Percentiles rank a stretch among this genome's conserved stretches.
These are phyloP conservation scores for Beauveria caledonica DNA, from an alignment of 2,329 filamentous ascomycete species.

Conservation along the genomic window DNA sequence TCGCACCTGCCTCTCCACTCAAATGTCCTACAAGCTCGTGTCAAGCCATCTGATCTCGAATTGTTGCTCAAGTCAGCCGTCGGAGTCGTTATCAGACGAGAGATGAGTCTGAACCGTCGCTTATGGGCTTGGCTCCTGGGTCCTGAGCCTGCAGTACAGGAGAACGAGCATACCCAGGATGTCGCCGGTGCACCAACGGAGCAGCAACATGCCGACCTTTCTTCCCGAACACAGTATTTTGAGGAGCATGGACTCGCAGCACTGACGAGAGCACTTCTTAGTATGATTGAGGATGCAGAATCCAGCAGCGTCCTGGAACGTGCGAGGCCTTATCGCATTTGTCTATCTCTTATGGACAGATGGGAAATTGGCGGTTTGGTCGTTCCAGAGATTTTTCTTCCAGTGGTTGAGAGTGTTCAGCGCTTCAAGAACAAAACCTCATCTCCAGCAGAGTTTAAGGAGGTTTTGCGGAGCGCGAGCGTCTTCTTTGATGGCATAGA, in stretches of 20 bases:
- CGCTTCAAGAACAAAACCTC: constrained; percentile 59
- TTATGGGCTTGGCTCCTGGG: constrained; percentile 96
- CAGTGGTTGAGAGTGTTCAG: constrained; percentile 72
- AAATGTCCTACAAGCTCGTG: constrained; percentile 65
- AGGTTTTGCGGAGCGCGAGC: constrained; percentile 86
- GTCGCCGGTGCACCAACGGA: constrained; percentile 35
- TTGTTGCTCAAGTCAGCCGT: constrained; percentile 73
- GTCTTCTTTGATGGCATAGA: constrained; percentile 98
- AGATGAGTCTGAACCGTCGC: constrained; percentile 93
- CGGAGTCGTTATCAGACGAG: constrained; percentile 79
- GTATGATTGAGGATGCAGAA: constrained; percentile 55
- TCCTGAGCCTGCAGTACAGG: constrained; percentile 50
- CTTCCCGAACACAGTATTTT: constrained; percentile 71
- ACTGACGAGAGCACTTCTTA: constrained; percentile 64
- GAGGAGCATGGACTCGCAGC: constrained; percentile 67
- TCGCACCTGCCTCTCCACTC: constrained; percentile 83
- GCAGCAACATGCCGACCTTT: constrained; percentile 36
- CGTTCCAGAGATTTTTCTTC: constrained; percentile 80
- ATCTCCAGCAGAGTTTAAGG: constrained; percentile 64
- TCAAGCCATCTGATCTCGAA: constrained; percentile 69
- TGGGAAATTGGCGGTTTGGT: constrained; percentile 94
- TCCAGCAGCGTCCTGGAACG: constrained; percentile 44
- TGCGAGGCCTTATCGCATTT: constrained; percentile 82
- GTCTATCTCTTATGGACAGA: constrained; percentile 91
- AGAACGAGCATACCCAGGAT: constrained; percentile 40